Percentiles rank a stretch among this genome's conserved stretches.
Conservation (phyloP, 345 rosid genomes). For the Firmiana major region DNA sequence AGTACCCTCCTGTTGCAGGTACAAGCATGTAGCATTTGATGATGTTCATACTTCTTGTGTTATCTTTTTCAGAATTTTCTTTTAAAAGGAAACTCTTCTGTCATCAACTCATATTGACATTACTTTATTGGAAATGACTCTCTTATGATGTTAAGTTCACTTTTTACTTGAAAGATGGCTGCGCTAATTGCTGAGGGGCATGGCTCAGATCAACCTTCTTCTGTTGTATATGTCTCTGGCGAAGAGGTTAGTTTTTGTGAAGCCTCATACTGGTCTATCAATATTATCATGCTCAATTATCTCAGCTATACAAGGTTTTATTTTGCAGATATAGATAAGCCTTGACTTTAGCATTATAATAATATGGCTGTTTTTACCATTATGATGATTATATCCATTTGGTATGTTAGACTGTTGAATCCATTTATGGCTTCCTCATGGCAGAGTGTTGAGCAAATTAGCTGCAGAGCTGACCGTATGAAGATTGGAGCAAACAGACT, state of each 20-base stretch:
- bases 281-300: neutral
- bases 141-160: neutral
- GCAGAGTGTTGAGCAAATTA: constrained; percentile 91
- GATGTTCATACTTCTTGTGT: neutral
- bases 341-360: neutral
- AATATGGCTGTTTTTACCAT: neutral
- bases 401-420: neutral
- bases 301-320: neutral
- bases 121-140: neutral
- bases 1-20: constrained; percentile 93
- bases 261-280: neutral
- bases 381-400: neutral
- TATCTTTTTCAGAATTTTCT: neutral
- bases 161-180: constrained; percentile 47
- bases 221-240: constrained; percentile 86
- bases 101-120: neutral
- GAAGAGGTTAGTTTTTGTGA: constrained; percentile 66
- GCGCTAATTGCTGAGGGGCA: constrained; percentile 60
- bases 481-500: constrained; percentile 58
- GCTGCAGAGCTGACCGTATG: constrained; percentile 83
- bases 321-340: neutral
- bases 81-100: neutral
- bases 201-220: constrained; percentile 39
- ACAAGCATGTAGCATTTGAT: neutral
- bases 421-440: constrained; percentile 9